A percentile compares a stretch with the other conserved stretches of the same genome.
Conservation (phyloP, 129 eudicot species). For the Flaveria brownii region DNA sequence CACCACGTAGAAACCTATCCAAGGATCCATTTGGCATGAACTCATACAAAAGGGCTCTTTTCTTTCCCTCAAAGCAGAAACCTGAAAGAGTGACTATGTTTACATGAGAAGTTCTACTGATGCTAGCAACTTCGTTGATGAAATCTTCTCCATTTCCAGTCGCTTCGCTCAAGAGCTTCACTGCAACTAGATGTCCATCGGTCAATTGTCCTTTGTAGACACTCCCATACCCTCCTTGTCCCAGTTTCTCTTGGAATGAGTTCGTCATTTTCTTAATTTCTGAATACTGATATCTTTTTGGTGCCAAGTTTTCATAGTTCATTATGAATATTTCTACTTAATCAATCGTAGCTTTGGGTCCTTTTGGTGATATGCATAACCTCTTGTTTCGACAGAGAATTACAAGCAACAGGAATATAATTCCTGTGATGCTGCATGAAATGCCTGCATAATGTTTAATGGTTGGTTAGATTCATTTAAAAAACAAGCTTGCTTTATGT, state of each 20-base stretch:
- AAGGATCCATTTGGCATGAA: conserved; percentile 30
- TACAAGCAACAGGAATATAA: background rate
- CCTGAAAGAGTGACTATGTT: conserved; percentile 32
- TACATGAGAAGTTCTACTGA: conserved; percentile 31
- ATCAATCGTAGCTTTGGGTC: background rate
- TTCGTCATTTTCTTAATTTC: conserved; percentile 34
- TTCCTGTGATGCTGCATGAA: conserved; percentile 14
- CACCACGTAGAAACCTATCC: conserved; percentile 26
- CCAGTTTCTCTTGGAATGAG: conserved; percentile 24
- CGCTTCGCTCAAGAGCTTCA: conserved; percentile 19
- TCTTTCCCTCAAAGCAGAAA: conserved; percentile 24
- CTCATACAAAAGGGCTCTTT: conserved; percentile 23
- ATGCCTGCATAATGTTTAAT: conserved; percentile 10
- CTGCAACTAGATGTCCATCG: conserved; percentile 28
- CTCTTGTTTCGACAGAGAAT: background rate
- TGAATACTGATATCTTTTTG: conserved; percentile 27
- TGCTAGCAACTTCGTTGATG: conserved; percentile 36
- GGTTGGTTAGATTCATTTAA: background rate
- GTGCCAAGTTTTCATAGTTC: conserved; percentile 6
- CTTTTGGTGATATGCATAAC: background rate
- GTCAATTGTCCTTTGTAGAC: conserved; percentile 30
- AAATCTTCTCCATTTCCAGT: conserved; percentile 32
- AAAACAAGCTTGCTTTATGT: background rate
- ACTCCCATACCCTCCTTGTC: conserved; percentile 25
- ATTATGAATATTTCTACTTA: conserved; percentile 6